Percentiles rank a stretch among this genome's conserved stretches.
These are phyloP conservation scores for Osmanthus fragrans DNA, from an alignment of 257 asterid genomes.

Conservation along the genomic window DNA sequence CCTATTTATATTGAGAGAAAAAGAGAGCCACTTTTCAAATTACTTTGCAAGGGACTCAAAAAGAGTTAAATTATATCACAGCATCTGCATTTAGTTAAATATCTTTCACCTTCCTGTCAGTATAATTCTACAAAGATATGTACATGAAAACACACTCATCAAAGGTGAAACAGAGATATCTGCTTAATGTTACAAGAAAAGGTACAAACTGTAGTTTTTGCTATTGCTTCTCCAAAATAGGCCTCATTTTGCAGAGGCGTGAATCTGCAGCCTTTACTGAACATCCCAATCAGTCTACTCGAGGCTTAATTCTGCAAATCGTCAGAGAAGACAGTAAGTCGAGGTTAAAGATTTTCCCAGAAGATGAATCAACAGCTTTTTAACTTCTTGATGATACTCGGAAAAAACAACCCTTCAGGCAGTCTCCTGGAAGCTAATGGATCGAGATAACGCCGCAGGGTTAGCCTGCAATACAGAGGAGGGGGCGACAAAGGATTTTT, in stretches of 20 bases:
- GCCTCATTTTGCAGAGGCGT: not conserved
- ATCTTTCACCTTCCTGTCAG: slow-evolving; percentile 21
- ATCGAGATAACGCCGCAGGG: slow-evolving; percentile 86
- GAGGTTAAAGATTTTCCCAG: not conserved
- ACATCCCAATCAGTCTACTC: not conserved
- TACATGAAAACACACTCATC: slow-evolving; percentile 39
- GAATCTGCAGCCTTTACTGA: not conserved
- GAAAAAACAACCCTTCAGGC: slow-evolving; percentile 17
- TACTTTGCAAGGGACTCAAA: not conserved
- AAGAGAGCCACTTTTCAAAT: slow-evolving; percentile 19
- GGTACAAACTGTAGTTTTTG: too few species aligned
- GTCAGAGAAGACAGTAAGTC: not conserved
- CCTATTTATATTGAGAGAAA: slow-evolving; percentile 8
- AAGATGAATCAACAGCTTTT: too few species aligned
- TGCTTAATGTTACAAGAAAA: slow-evolving; percentile 27
- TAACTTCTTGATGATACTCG: too few species aligned
- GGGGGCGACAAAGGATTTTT: slow-evolving; percentile 26
- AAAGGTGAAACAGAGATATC: slow-evolving; percentile 23
- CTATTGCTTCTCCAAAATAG: slow-evolving; percentile 19
- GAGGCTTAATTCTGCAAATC: not conserved
- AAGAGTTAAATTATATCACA: slow-evolving; percentile 21
- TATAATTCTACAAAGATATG: slow-evolving; percentile 31
- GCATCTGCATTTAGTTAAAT: slow-evolving; percentile 17
- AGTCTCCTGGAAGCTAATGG: slow-evolving; percentile 66
- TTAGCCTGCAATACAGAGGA: slow-evolving; percentile 57